These are phyloP conservation scores for Colletotrichum phormii DNA, from an alignment of 2,329 filamentous ascomycete genomes.

Conservation along the genomic window DNA sequence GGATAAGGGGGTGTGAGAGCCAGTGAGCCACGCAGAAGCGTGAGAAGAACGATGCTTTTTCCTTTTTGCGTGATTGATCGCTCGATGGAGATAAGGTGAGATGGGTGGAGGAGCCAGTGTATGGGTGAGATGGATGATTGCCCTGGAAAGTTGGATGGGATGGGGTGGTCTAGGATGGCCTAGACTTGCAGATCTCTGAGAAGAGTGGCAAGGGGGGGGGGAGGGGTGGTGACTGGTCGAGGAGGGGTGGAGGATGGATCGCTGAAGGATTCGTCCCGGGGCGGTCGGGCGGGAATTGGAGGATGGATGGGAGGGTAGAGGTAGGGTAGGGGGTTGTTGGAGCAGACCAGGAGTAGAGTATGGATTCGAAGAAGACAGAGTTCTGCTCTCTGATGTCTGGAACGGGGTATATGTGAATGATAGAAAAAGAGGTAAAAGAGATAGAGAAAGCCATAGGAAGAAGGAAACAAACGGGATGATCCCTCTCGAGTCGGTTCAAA, in stretches of 20 bases:
- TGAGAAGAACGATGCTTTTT: not conserved
- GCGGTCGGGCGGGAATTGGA: conserved; percentile 23
- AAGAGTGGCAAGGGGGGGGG: conserved; percentile 13
- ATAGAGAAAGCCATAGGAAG: not conserved
- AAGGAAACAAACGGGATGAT: conserved; percentile 8
- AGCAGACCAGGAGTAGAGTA: not conserved
- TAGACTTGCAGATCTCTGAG: conserved; percentile 33
- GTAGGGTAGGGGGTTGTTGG: not conserved
- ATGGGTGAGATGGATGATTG: conserved; percentile 9
- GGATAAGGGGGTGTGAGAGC: not conserved
- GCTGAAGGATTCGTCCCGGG: conserved; percentile 30
- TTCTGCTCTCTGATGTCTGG: not conserved
- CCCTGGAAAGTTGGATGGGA: conserved; percentile 10
- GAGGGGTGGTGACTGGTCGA: not conserved
- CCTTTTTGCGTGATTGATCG: conserved; percentile 7
- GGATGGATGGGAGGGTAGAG: not conserved
- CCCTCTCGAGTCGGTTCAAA: conserved; percentile 2
- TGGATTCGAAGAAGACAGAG: not conserved
- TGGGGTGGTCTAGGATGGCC: conserved; percentile 14
- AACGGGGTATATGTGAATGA: not conserved
- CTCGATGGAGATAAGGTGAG: conserved; percentile 24
- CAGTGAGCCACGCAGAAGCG: not conserved
- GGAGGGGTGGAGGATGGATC: conserved; percentile 18
- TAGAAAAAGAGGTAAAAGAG: conserved; percentile 8
- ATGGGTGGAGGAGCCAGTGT: conserved; percentile 1